Conservation (phyloP, 768 basidiomycete species). For the Boletus sp. region DNA sequence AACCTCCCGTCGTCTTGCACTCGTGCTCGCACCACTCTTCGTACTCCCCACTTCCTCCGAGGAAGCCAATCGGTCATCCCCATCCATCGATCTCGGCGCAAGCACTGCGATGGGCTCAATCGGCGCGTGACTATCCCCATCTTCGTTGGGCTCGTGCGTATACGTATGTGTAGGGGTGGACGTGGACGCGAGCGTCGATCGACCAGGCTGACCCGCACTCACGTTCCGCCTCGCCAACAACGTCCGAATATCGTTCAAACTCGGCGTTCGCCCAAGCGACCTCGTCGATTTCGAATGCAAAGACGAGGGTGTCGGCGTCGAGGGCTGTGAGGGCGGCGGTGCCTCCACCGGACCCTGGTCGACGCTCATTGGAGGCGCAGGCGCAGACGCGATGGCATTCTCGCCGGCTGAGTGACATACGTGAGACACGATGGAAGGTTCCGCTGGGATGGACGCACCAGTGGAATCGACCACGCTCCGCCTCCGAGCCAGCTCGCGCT, state of each 20-base stretch:
- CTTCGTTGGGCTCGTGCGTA: neutral
- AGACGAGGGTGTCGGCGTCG: neutral
- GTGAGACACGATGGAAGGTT: neutral
- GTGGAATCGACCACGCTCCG: neutral
- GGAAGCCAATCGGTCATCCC: neutral
- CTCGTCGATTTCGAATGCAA: neutral
- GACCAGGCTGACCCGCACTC: neutral
- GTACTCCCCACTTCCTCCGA: neutral
- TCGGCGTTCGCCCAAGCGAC: constrained; percentile 5
- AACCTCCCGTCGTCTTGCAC: neutral
- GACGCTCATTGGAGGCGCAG: neutral
- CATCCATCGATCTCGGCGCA: neutral
- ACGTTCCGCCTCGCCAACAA: constrained; percentile 12
- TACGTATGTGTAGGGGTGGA: neutral
- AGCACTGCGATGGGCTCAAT: neutral
- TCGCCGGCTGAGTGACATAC: neutral
- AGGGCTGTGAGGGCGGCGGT: neutral
- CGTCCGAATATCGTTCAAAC: constrained; percentile 15
- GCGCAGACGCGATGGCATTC: neutral
- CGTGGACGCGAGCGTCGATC: neutral
- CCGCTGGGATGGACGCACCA: neutral
- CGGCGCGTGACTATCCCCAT: neutral
- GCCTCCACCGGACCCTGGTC: neutral
- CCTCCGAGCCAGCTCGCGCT: neutral
- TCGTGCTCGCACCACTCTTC: neutral